A percentile compares a stretch with the other conserved stretches of the same genome.
Evolutionary conservation across 257 asterid species (phyloP).

Genomic region (Echium plantagineum): DNA sequence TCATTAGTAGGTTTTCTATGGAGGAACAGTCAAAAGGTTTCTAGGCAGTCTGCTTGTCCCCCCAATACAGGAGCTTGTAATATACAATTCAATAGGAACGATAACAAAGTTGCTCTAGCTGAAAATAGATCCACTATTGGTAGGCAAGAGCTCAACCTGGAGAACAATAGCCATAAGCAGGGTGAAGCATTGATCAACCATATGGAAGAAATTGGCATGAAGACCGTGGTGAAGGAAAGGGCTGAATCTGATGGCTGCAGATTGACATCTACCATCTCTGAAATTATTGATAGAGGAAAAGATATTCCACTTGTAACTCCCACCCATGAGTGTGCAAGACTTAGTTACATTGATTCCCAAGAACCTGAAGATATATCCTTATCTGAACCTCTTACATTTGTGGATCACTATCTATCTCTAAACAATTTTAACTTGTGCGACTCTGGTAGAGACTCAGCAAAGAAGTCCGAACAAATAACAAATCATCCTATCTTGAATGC

Average conservation of each 20-base stretch:
- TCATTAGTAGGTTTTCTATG: slow-evolving; percentile 4
- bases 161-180: not conserved
- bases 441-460: slow-evolving; percentile 15
- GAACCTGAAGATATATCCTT: slow-evolving; percentile 36
- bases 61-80: not conserved
- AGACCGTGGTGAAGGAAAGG: slow-evolving; percentile 13
- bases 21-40: slow-evolving; percentile 5
- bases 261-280: slow-evolving; percentile 14
- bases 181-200: not conserved
- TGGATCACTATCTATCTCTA: slow-evolving; percentile 50
- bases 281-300: slow-evolving; percentile 12
- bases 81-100: not conserved
- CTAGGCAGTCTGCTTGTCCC: slow-evolving; percentile 3
- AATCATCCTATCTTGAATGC: slow-evolving; percentile 44
- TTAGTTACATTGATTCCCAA: slow-evolving; percentile 26
- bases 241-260: slow-evolving; percentile 15
- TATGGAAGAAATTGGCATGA: not conserved
- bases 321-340: slow-evolving; percentile 12
- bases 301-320: slow-evolving; percentile 14
- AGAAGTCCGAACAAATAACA: slow-evolving; percentile 12
- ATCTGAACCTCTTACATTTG: slow-evolving; percentile 44
- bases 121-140: slow-evolving; percentile 2
- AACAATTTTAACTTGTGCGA: slow-evolving; percentile 20
- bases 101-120: not conserved
- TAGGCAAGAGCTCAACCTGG: not conserved